A percentile compares a stretch with the other conserved stretches of the same genome.
phyloP scores from a whole-genome alignment of 148 eudicot genomes.

The Fagopyrum homotropicum region DNA sequence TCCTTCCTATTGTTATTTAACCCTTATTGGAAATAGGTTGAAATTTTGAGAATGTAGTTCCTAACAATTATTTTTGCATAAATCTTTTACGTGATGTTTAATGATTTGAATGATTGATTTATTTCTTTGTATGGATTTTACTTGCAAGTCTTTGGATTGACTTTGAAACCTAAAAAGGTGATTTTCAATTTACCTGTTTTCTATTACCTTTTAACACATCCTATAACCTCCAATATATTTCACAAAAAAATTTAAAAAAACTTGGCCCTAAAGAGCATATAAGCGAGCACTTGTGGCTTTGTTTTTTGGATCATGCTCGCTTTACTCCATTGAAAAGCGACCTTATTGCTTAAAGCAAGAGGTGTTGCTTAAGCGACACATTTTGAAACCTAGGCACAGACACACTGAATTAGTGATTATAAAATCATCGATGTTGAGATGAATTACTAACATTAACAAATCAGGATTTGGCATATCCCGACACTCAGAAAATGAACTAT shows the following conservation, averaged over 20 bases:
- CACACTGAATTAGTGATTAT: background rate
- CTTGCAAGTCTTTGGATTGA: background rate
- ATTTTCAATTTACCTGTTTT: background rate
- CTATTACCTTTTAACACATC: too few relatives aligned
- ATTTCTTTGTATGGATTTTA: background rate
- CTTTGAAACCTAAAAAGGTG: background rate
- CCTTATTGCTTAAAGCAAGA: too few relatives aligned
- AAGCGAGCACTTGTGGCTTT: too few relatives aligned
- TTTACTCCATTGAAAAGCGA: too few relatives aligned
- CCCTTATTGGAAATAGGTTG: background rate
- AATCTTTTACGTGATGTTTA: background rate
- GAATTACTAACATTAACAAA: background rate
- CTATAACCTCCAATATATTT: too few relatives aligned
- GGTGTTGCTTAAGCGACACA: too few relatives aligned
- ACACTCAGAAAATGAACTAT: background rate
- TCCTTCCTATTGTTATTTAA: too few relatives aligned
- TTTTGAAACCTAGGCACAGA: too few relatives aligned
- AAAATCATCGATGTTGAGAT: background rate
- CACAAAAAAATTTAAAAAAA: too few relatives aligned
- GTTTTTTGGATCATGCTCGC: too few relatives aligned
- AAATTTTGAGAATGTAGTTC: background rate
- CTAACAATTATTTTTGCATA: background rate
- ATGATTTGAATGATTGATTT: background rate
- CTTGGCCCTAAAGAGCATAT: too few relatives aligned
- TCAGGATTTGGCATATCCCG: background rate